Conservation (phyloP, 306 rosid species). For the Coriaria nepalensis region DNA sequence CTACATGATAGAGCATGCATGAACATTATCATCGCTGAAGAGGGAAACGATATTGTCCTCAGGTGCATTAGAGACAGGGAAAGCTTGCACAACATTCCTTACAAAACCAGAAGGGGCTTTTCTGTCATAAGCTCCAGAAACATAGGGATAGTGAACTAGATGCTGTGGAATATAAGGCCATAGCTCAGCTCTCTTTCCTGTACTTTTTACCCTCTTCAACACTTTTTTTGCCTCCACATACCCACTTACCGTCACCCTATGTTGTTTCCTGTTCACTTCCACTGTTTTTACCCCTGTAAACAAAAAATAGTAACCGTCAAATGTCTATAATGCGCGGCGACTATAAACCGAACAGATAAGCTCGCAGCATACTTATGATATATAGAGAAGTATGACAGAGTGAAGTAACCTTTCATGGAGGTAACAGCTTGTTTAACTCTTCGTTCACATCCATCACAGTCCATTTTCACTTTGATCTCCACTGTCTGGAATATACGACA, state of each 20-base stretch:
- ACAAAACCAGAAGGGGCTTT: slow-evolving; percentile 73
- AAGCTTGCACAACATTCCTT: slow-evolving; percentile 37
- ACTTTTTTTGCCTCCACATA: slow-evolving; percentile 72
- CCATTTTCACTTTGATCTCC: slow-evolving; percentile 81
- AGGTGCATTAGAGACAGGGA: slow-evolving; percentile 25
- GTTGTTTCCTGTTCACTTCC: slow-evolving; percentile 74
- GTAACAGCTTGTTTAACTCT: slow-evolving; percentile 60
- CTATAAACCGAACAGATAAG: no score
- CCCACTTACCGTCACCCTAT: slow-evolving; percentile 59
- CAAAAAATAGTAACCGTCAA: no score
- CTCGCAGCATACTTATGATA: no score
- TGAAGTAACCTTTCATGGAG: slow-evolving; percentile 53
- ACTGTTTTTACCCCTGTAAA: slow-evolving; percentile 61
- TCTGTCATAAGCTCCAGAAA: slow-evolving; percentile 54
- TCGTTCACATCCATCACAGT: slow-evolving; percentile 92
- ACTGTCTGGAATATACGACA: slow-evolving; percentile 37
- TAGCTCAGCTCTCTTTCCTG: slow-evolving; percentile 70
- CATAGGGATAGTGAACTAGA: slow-evolving; percentile 51
- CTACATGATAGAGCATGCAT: slow-evolving; percentile 77
- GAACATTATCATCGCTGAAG: slow-evolving; percentile 78
- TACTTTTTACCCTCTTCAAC: slow-evolving; percentile 48
- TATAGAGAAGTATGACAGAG: no score
- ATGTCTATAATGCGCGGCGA: no score
- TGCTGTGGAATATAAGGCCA: slow-evolving; percentile 91
- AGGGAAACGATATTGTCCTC: slow-evolving; percentile 44